A percentile compares a stretch with the other conserved stretches of the same genome.
Evolutionary conservation across 805 yeast species (phyloP).

Genomic region (Kurtzmaniella cleridarum): DNA sequence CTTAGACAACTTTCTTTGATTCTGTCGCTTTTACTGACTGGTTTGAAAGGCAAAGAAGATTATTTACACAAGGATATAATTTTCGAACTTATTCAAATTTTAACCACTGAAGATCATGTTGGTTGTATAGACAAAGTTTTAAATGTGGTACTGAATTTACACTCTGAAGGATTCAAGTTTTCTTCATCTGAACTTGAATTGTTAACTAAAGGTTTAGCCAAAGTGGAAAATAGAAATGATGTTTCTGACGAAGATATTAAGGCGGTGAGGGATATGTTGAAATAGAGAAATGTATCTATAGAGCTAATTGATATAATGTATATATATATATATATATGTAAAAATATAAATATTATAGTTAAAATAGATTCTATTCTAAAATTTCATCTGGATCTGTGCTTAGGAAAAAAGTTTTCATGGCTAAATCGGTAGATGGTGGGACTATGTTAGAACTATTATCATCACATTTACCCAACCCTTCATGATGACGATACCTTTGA

Average conservation of each 20-base stretch:
- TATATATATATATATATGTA: too few relatives aligned
- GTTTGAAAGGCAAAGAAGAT: constrained; percentile 31
- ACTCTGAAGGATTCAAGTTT: constrained; percentile 39
- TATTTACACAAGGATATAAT: constrained; percentile 35
- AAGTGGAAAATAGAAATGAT: constrained; percentile 40
- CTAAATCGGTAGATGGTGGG: constrained; percentile 45
- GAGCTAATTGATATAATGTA: neutral
- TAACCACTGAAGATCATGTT: constrained; percentile 33
- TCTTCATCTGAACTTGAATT: constrained; percentile 34
- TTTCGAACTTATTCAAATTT: constrained; percentile 24
- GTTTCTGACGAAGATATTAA: constrained; percentile 52
- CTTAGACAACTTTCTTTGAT: constrained; percentile 53
- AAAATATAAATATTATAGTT: neutral
- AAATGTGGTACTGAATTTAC: constrained; percentile 43
- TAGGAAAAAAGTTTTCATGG: constrained; percentile 43
- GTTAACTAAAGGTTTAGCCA: constrained; percentile 31
- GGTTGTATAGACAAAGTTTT: constrained; percentile 55
- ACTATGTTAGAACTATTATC: constrained; percentile 40
- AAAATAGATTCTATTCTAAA: constrained; percentile 10
- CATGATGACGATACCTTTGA: constrained; percentile 16
- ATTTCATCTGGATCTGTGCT: constrained; percentile 47
- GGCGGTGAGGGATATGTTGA: constrained; percentile 40
- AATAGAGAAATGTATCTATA: neutral
- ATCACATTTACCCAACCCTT: constrained; percentile 29
- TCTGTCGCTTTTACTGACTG: constrained; percentile 56